Conservation (phyloP, 2,329 filamentous ascomycete species). For the Sclerotinia subarctica region DNA sequence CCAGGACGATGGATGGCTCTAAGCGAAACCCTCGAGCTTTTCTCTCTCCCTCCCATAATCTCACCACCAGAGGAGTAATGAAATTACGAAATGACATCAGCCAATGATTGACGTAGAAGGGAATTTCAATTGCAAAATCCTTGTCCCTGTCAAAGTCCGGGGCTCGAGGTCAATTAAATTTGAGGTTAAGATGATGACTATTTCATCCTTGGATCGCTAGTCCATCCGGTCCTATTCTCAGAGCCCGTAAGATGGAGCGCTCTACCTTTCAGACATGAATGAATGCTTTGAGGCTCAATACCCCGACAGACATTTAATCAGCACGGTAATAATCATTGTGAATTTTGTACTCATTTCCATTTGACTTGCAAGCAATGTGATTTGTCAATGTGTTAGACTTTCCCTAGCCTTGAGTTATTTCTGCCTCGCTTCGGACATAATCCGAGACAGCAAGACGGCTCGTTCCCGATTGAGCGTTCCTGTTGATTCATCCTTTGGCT, state of each 20-base stretch:
- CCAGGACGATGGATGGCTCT: neutral
- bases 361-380: neutral
- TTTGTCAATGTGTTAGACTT: constrained; percentile 5
- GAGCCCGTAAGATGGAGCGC: neutral
- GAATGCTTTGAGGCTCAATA: neutral
- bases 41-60: neutral
- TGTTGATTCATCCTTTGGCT: neutral
- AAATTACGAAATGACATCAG: constrained; percentile 10
- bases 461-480: neutral
- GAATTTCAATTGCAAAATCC: constrained; percentile 12
- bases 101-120: constrained; percentile 5
- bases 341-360: neutral
- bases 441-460: constrained; percentile 9
- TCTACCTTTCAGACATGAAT: neutral
- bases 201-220: constrained; percentile 1
- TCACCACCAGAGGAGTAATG: neutral
- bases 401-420: neutral
- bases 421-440: neutral
- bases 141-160: neutral
- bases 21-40: neutral
- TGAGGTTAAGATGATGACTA: constrained; percentile 17
- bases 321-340: neutral
- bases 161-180: constrained; percentile 15
- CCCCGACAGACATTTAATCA: neutral
- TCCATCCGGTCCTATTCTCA: constrained; percentile 9